phyloP scores from a whole-genome alignment of 139 green algal species.

The Coelastrella sp. region DNA sequence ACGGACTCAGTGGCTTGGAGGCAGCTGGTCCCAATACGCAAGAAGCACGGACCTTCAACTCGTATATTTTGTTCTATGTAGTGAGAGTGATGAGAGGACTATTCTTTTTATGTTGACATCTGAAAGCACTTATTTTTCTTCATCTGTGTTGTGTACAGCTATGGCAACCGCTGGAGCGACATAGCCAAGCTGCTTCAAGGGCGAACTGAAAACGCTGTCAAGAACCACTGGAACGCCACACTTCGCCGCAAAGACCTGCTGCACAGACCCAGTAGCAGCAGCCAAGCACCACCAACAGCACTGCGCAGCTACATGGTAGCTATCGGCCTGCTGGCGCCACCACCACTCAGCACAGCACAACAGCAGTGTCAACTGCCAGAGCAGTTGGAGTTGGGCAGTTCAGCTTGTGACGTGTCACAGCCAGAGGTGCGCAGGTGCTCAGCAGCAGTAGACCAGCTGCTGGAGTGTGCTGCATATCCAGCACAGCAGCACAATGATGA shows the following conservation, averaged over 20 bases:
- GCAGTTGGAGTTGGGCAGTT: background rate
- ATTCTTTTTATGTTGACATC: background rate
- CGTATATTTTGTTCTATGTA: too few species aligned
- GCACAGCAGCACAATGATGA: background rate
- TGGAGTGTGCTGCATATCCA: background rate
- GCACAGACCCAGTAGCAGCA: background rate
- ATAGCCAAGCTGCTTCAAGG: constrained; percentile 56
- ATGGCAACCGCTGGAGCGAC: constrained; percentile 64
- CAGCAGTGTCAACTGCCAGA: constrained; percentile 32
- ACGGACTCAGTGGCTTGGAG: too few species aligned
- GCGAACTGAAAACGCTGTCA: constrained; percentile 76
- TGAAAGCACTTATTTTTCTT: background rate
- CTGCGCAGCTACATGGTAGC: constrained; percentile 56
- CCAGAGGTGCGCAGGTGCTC: background rate
- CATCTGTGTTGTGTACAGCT: background rate
- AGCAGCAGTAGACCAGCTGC: background rate
- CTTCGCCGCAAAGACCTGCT: constrained; percentile 64
- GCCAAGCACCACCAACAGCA: background rate
- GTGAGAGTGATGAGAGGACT: too few species aligned
- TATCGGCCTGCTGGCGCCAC: constrained; percentile 42
- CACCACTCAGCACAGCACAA: background rate
- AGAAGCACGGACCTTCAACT: too few species aligned
- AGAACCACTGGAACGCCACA: constrained; percentile 91
- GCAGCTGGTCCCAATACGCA: too few species aligned
- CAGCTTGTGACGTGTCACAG: background rate